Percentiles rank a stretch among this genome's conserved stretches.
Evolutionary conservation across 169 alveolate species (phyloP).

Genomic region (Plasmodium cynomolgi): DNA sequence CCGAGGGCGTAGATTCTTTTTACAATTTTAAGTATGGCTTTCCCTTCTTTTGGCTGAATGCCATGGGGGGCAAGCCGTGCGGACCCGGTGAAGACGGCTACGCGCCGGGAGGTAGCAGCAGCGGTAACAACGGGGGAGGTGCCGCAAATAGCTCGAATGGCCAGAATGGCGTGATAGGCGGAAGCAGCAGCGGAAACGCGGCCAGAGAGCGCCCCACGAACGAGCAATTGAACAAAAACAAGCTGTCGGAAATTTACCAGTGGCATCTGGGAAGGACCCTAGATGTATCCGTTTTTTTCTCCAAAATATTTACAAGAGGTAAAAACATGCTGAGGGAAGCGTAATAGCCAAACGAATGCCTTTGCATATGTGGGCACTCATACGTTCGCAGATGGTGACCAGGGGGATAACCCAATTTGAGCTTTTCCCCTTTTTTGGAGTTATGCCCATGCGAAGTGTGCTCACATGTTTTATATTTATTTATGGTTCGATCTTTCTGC

Average conservation of each 20-base stretch:
- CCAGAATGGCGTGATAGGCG: neutral
- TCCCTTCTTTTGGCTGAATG: slow-evolving; percentile 74
- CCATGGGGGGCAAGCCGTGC: slow-evolving; percentile 33
- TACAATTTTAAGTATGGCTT: slow-evolving; percentile 65
- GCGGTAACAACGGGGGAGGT: neutral
- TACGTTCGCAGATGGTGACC: neutral
- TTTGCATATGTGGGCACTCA: slow-evolving; percentile 7
- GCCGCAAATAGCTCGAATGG: neutral
- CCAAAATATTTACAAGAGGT: slow-evolving; percentile 67
- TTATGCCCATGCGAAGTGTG: neutral
- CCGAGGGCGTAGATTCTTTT: slow-evolving; percentile 31
- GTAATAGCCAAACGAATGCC: neutral
- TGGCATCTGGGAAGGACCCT: slow-evolving; percentile 69
- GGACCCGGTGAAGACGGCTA: neutral
- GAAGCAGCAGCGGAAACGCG: neutral
- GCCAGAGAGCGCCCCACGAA: neutral
- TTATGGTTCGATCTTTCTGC: neutral
- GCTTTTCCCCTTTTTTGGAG: neutral
- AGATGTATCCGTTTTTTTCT: slow-evolving; percentile 57
- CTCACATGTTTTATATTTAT: neutral
- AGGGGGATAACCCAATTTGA: neutral
- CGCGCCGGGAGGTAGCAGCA: neutral
- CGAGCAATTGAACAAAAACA: neutral
- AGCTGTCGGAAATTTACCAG: slow-evolving; percentile 43
- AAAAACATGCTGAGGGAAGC: neutral